Percentiles rank a stretch among this genome's conserved stretches.
phyloP scores from a whole-genome alignment of 2,329 filamentous ascomycete genomes.

The Calonectria multiphialidica region DNA sequence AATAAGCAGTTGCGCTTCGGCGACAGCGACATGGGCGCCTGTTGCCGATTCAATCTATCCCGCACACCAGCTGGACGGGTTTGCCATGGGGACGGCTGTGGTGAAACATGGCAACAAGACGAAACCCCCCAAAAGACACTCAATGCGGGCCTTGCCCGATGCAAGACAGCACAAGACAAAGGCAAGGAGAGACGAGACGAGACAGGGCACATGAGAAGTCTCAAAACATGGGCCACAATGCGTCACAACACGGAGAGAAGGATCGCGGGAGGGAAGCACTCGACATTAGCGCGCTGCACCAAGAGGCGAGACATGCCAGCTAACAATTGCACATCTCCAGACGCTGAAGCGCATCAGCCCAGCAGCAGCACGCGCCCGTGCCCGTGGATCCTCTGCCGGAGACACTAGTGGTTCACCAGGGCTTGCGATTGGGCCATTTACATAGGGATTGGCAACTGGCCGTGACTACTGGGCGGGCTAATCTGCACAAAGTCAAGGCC shows the following conservation, averaged over 20 bases:
- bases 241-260: conserved; percentile 7
- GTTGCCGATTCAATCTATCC: not conserved
- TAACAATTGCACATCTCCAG: conserved; percentile 15
- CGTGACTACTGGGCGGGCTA: conserved; percentile 1
- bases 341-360: not conserved
- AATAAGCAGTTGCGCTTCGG: conserved; percentile 2
- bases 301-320: conserved; percentile 18
- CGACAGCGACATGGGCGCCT: not conserved
- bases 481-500: conserved; percentile 18
- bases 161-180: conserved; percentile 3
- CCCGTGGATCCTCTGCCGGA: not conserved
- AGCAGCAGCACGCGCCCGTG: not conserved
- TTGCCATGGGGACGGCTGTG: not conserved
- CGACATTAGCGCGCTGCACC: conserved; percentile 11
- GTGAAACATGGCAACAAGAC: conserved; percentile 19
- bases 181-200: conserved; percentile 6
- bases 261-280: conserved; percentile 13
- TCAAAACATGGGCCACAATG: conserved; percentile 12
- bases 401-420: not conserved
- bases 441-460: not conserved
- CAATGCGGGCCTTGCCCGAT: conserved; percentile 10
- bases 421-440: not conserved
- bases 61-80: not conserved
- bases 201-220: not conserved
- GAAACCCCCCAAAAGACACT: conserved; percentile 14